These are phyloP conservation scores for Boletus huronensis DNA, from an alignment of 768 basidiomycete genomes.

Conservation along the genomic window DNA sequence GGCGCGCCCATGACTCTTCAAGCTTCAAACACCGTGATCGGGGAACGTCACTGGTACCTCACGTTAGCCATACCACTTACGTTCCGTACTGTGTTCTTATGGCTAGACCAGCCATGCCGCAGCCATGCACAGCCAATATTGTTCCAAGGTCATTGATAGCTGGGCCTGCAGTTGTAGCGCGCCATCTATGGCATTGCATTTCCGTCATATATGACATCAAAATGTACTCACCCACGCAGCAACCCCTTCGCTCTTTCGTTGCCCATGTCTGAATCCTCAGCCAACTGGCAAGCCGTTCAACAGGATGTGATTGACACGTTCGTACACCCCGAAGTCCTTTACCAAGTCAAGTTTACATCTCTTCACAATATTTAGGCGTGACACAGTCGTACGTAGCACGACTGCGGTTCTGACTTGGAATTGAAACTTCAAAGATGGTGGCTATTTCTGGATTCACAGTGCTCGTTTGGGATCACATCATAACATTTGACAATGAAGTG, in stretches of 20 bases:
- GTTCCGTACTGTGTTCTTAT: neutral
- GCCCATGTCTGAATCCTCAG: conserved; percentile 1
- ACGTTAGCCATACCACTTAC: neutral
- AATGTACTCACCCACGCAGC: neutral
- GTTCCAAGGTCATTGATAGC: too few species aligned
- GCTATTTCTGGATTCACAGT: conserved; percentile 50
- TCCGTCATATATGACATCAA: neutral
- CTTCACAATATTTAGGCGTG: neutral
- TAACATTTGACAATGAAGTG: conserved; percentile 40
- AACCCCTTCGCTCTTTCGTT: neutral
- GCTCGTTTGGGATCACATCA: conserved; percentile 46
- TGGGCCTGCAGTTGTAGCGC: neutral
- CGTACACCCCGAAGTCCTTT: neutral
- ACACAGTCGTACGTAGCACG: conserved; percentile 9
- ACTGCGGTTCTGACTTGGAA: neutral
- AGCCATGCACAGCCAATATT: neutral
- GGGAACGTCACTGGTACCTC: neutral
- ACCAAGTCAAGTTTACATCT: neutral
- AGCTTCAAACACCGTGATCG: neutral
- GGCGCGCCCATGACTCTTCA: neutral
- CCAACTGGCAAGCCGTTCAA: neutral
- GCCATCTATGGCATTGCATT: neutral
- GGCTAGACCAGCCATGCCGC: neutral
- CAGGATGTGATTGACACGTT: neutral
- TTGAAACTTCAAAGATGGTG: conserved; percentile 39